Evolutionary conservation across 176 grass and related monocot species (phyloP).

Genomic region (Oryza glumipatula): DNA sequence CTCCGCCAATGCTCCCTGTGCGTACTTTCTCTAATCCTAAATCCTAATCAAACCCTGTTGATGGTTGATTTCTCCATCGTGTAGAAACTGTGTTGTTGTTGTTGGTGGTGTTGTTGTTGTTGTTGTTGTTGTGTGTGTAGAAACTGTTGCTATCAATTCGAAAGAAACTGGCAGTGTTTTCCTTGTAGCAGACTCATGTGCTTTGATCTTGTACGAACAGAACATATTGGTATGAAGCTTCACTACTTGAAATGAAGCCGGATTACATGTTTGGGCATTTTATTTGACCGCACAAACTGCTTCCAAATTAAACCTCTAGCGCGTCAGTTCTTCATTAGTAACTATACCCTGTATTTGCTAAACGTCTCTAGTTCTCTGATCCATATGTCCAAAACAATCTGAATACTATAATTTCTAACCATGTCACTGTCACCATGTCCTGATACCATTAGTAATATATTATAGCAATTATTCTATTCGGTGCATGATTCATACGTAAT

Average conservation of each 20-base stretch:
- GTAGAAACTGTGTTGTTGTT: background rate
- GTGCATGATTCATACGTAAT: background rate
- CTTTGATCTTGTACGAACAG: background rate
- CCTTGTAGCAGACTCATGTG: no score
- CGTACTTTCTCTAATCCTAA: background rate
- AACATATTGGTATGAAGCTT: no score
- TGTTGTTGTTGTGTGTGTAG: background rate
- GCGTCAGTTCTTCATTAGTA: background rate
- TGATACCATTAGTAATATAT: no score
- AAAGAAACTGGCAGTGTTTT: background rate
- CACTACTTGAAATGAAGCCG: background rate
- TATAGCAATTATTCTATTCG: background rate
- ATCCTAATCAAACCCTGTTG: no score
- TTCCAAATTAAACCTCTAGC: background rate
- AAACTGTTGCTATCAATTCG: background rate
- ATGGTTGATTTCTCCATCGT: background rate
- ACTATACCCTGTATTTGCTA: background rate
- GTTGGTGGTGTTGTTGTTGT: no score
- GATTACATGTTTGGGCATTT: background rate
- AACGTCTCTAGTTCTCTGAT: background rate
- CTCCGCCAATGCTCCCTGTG: constrained; percentile 67
- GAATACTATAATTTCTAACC: background rate
- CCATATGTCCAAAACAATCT: background rate
- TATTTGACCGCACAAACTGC: background rate
- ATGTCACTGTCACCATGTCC: no score